Evolutionary conservation across 495 filamentous ascomycete genomes (phyloP).

Genomic region (Elasticomyces elasticus): DNA sequence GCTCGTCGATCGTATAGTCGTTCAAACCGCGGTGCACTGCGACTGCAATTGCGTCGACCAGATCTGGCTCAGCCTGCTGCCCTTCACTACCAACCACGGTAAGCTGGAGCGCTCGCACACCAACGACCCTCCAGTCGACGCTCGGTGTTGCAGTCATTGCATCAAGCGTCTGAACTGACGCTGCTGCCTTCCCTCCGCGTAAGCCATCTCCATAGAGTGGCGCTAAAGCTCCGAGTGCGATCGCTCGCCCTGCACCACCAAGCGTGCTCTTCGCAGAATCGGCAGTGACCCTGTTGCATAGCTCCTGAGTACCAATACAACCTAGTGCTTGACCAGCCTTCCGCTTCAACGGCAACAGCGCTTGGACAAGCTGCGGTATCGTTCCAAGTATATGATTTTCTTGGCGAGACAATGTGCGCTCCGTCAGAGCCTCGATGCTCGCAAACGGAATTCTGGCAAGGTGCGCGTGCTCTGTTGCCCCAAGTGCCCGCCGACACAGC

Average conservation of each 20-base stretch:
- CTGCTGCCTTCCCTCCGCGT: slow-evolving; percentile 2
- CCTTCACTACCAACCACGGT: background rate
- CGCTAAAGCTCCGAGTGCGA: slow-evolving; percentile 15
- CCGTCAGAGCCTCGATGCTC: slow-evolving; percentile 2
- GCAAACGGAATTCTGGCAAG: background rate
- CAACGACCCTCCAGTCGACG: slow-evolving; percentile 19
- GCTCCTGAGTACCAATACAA: slow-evolving; percentile 1
- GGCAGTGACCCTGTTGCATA: slow-evolving; percentile 6
- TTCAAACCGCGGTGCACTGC: slow-evolving; percentile 43
- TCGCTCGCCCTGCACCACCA: slow-evolving; percentile 9
- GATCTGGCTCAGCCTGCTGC: background rate
- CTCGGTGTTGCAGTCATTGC: background rate
- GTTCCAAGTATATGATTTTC: slow-evolving; percentile 9
- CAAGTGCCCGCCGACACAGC: slow-evolving; percentile 4
- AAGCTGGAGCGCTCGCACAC: slow-evolving; percentile 8
- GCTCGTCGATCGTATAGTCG: slow-evolving; percentile 78
- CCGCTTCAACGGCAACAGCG: slow-evolving; percentile 4
- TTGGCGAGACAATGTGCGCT: slow-evolving; percentile 6
- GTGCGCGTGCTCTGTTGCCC: background rate
- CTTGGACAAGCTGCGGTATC: background rate
- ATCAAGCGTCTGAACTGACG: background rate
- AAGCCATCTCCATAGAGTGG: slow-evolving; percentile 3
- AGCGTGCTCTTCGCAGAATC: slow-evolving; percentile 12
- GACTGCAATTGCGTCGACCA: slow-evolving; percentile 17
- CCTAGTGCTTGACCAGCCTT: background rate